Conservation (phyloP, 176 grass and related monocot genomes). For the Oryza officinalis region DNA sequence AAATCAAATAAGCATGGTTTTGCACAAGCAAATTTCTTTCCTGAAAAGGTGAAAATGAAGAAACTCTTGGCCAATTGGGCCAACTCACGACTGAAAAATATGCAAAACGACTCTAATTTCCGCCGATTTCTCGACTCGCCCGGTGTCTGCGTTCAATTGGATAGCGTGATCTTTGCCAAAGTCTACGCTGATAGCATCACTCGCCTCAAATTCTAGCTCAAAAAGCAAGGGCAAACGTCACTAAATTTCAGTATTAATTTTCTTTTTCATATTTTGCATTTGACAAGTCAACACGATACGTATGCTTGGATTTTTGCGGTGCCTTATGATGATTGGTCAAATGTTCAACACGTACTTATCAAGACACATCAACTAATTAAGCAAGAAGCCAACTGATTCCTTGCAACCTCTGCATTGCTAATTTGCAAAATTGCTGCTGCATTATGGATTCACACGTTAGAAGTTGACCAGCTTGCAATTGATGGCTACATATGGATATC, state of each 20-base stretch:
- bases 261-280: background rate
- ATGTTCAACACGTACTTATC: background rate
- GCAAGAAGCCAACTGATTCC: slow-evolving; percentile 15
- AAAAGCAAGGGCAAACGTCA: background rate
- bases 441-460: background rate
- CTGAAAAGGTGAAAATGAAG: background rate
- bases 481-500: background rate
- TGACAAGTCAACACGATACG: background rate
- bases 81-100: background rate
- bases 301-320: background rate
- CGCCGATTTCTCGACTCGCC: background rate
- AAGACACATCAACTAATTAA: background rate
- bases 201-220: background rate
- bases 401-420: slow-evolving; percentile 25
- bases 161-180: background rate
- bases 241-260: background rate
- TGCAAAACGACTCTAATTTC: background rate
- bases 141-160: background rate
- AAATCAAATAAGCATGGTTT: background rate
- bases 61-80: background rate
- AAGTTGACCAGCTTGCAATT: slow-evolving; percentile 9
- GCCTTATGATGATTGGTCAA: background rate
- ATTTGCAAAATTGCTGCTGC: background rate
- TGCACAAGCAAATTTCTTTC: background rate
- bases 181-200: slow-evolving; percentile 5